Conservation (phyloP, 768 basidiomycete species). For the Ephemerocybe angulata region DNA sequence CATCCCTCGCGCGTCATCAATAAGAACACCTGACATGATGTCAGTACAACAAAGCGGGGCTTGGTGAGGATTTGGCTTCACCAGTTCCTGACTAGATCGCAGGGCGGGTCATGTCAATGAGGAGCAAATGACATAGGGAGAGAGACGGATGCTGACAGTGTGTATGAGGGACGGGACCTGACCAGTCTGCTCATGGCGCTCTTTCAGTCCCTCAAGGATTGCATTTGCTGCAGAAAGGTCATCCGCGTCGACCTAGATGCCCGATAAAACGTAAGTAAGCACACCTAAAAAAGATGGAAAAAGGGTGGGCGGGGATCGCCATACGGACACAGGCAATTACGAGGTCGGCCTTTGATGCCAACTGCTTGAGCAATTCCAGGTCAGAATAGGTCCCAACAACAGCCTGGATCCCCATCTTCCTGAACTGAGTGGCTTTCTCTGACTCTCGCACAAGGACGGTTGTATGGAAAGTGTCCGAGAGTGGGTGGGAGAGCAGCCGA, state of each 20-base stretch:
- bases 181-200: constrained; percentile 30
- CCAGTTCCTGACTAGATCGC: constrained; percentile 32
- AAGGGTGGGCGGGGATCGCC: too few relatives aligned
- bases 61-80: constrained; percentile 7
- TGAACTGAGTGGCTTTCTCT: constrained; percentile 44
- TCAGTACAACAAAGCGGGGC: not conserved
- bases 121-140: not conserved
- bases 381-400: constrained; percentile 42
- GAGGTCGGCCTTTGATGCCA: constrained; percentile 43
- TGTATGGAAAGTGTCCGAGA: constrained; percentile 33
- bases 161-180: constrained; percentile 36
- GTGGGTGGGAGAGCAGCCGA: constrained; percentile 38
- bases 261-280: not conserved
- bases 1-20: constrained; percentile 42
- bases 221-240: constrained; percentile 35
- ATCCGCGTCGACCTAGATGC: constrained; percentile 35
- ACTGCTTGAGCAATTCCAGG: constrained; percentile 31
- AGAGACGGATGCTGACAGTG: constrained; percentile 32
- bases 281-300: not conserved
- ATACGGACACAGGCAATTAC: constrained; percentile 38
- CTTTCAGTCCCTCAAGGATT: constrained; percentile 36
- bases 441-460: constrained; percentile 42
- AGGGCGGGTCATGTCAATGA: not conserved
- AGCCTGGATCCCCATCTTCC: constrained; percentile 32
- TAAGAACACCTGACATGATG: constrained; percentile 32